phyloP scores from a whole-genome alignment of 257 asterid genomes.

The Cruciata laevipes region DNA sequence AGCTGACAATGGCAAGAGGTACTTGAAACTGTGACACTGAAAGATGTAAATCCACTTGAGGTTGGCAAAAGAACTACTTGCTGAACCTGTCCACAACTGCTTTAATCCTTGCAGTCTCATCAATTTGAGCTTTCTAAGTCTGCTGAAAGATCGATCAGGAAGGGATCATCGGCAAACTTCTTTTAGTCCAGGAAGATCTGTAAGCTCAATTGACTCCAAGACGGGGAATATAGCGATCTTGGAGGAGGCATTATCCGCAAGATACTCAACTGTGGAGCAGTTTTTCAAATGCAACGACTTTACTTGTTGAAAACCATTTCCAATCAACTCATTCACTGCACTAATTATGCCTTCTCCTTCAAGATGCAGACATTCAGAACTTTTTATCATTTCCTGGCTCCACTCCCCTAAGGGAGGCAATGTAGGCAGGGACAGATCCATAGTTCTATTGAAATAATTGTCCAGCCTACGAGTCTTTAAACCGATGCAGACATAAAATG shows the following conservation, averaged over 20 bases:
- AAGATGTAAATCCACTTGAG: neutral
- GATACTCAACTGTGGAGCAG: neutral
- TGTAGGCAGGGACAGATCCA: neutral
- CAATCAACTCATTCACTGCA: constrained; percentile 1
- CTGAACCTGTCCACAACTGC: neutral
- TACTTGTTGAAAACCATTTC: neutral
- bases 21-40: neutral
- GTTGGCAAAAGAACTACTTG: neutral
- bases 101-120: neutral
- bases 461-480: neutral
- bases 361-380: neutral
- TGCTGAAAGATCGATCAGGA: neutral
- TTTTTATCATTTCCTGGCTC: neutral
- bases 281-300: neutral
- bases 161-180: neutral
- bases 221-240: neutral
- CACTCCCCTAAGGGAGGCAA: neutral
- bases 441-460: neutral
- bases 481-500: constrained; percentile 2
- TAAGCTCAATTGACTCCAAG: neutral
- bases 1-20: neutral
- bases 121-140: neutral
- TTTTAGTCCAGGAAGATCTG: neutral
- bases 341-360: neutral
- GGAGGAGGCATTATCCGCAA: constrained; percentile 1